Evolutionary conservation across 2,329 filamentous ascomycete genomes (phyloP).

Genomic region (Trichoderma lentiforme): DNA sequence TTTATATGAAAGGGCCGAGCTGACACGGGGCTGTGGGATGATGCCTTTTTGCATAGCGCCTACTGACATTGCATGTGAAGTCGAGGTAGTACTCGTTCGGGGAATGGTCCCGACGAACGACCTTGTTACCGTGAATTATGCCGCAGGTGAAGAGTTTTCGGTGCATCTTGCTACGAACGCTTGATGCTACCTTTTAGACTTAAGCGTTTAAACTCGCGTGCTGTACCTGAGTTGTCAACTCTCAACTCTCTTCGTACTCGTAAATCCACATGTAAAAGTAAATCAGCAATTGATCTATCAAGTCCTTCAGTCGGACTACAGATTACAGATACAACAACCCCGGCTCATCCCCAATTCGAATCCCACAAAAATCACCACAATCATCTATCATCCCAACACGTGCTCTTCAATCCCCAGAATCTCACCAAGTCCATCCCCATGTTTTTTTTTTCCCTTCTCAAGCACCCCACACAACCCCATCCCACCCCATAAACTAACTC

Average conservation of each 20-base stretch:
- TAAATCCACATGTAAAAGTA: background rate
- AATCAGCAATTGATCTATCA: background rate
- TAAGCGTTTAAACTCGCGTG: background rate
- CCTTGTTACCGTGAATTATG: background rate
- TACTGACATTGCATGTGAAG: background rate
- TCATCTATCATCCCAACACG: background rate
- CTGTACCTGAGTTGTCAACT: background rate
- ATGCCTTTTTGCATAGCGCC: background rate
- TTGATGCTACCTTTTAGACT: background rate
- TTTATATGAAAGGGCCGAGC: slow-evolving; percentile 1
- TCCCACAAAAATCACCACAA: background rate
- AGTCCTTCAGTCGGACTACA: background rate
- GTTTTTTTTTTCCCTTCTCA: background rate
- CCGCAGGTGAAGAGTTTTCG: background rate
- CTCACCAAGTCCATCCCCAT: background rate
- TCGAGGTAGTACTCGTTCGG: background rate
- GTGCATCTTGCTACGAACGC: background rate
- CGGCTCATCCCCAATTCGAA: background rate
- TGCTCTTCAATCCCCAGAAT: background rate
- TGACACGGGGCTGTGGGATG: background rate
- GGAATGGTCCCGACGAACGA: background rate
- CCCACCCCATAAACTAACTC: slow-evolving; percentile 15
- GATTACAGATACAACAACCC: background rate
- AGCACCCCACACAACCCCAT: background rate
- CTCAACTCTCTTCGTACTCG: background rate